Evolutionary conservation across 2,329 filamentous ascomycete species (phyloP), one percentile per base, ranked within the genome.

Genomic region (Ambrosiella beaveri): DNA sequence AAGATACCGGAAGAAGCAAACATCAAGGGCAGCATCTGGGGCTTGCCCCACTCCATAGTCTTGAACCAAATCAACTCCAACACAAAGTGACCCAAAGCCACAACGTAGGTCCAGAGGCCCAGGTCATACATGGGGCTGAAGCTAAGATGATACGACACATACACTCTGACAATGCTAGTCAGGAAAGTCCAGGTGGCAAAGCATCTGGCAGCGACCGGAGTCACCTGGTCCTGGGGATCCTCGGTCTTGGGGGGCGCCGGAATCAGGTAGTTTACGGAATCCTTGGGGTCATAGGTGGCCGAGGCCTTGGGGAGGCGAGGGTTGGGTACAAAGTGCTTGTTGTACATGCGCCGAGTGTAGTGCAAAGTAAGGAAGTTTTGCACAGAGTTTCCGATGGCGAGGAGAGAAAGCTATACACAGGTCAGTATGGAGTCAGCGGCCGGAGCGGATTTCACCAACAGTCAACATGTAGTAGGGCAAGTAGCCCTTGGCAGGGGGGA

Each of bases 151-250:
- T 94, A 95, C 39, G 87, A 86, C 3, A 88, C 87, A 67, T 94
- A 94, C 63, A 89, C 73, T 56, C 90, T 81, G 50, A 95, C 77
- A 55, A 95, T 73, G 60, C 82, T 79, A 5, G 85, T 84, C 60
- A 95, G 75, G 59, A 91, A 77, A 0, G 90, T 94, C 84, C 89
- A 96, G 37, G 87, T 93, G 57, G 86, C 89, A 68, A 95, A 95
- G 17, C 88, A 82, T 62, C 88, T 83, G 35, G 83, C 83, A 9
- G 82, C 84, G 37, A 95, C 80, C 4, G 85, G 81, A 5, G 86
- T 90, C 58, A 88, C 79, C 69, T 82, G 79, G 65, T 81, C 78
- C 59, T 70, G 65, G 50, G 70, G 74, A 9, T 51, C 58, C 65
- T 73, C 73, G 59, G 72, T 68, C 54, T 73, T 72, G 57, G 73